A percentile compares a stretch with the other conserved stretches of the same genome.
These are phyloP conservation scores for Mycocalia duriaeana DNA, from an alignment of 1,284 basidiomycete species.

Conservation along the genomic window DNA sequence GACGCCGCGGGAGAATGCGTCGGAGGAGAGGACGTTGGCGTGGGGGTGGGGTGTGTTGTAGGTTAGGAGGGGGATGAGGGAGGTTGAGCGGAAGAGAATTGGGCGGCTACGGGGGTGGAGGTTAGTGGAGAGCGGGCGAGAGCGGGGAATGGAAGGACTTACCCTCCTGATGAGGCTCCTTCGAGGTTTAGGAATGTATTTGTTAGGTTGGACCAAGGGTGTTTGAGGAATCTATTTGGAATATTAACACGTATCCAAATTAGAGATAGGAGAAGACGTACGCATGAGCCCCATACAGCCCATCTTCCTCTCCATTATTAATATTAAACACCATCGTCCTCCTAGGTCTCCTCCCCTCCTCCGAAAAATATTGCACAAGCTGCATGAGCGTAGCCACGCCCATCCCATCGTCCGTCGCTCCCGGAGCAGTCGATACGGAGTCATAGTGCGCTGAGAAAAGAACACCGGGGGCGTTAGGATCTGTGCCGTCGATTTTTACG, in stretches of 20 bases:
- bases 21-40: slow-evolving; percentile 59
- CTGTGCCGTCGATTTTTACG: slow-evolving; percentile 61
- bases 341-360: slow-evolving; percentile 42
- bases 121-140: slow-evolving; percentile 50
- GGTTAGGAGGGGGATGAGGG: slow-evolving; percentile 44
- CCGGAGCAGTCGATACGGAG: slow-evolving; percentile 70
- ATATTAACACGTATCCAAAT: too few species aligned
- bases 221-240: slow-evolving; percentile 62
- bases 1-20: slow-evolving; percentile 56
- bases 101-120: too few species aligned
- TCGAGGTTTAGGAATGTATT: slow-evolving; percentile 74
- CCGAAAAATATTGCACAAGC: slow-evolving; percentile 56
- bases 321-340: slow-evolving; percentile 73
- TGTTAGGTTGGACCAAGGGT: slow-evolving; percentile 66
- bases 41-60: slow-evolving; percentile 56
- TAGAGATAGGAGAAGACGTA: too few species aligned
- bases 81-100: too few species aligned
- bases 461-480: slow-evolving; percentile 41
- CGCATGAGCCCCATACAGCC: slow-evolving; percentile 64
- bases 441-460: slow-evolving; percentile 80
- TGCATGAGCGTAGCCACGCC: slow-evolving; percentile 64
- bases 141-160: slow-evolving; percentile 63
- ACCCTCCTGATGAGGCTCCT: slow-evolving; percentile 77
- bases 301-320: slow-evolving; percentile 80
- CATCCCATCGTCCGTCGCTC: slow-evolving; percentile 76